A percentile compares a stretch with the other conserved stretches of the same genome.
Conservation (phyloP, 139 green algal genomes). For the Coelastrella sp. region DNA sequence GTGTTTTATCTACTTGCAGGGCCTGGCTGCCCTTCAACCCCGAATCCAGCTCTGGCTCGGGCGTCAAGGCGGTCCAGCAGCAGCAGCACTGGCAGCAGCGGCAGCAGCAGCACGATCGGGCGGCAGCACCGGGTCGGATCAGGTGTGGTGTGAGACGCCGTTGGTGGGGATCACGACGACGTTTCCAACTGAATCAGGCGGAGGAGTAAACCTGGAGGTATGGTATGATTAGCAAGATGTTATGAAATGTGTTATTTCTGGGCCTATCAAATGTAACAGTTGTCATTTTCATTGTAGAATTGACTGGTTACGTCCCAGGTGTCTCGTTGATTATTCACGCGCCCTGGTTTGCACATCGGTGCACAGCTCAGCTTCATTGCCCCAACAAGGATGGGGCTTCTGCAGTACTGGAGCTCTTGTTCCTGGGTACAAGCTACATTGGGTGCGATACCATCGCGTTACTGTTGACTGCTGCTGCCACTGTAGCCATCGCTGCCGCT, state of each 20-base stretch:
- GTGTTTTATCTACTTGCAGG: background rate
- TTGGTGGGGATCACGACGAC: background rate
- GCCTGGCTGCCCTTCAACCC: background rate
- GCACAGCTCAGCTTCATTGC: too few relatives aligned
- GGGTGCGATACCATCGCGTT: background rate
- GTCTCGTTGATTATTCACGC: too few relatives aligned
- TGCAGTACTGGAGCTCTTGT: background rate
- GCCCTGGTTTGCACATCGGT: too few relatives aligned
- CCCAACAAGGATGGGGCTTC: too few relatives aligned
- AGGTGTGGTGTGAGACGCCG: constrained; percentile 8
- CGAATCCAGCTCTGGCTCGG: constrained; percentile 29
- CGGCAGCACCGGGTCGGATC: background rate
- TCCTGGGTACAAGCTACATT: background rate
- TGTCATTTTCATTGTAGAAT: too few relatives aligned
- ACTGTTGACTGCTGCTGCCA: background rate
- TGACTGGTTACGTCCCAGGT: too few relatives aligned
- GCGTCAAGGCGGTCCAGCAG: constrained; percentile 17
- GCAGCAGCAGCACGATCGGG: constrained; percentile 1
- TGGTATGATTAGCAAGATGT: background rate
- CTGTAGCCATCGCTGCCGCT: background rate
- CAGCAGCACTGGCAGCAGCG: constrained; percentile 26
- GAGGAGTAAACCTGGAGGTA: constrained; percentile 5
- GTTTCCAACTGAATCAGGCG: background rate
- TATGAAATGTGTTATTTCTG: too few relatives aligned
- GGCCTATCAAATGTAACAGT: too few relatives aligned